Evolutionary conservation across 1,284 basidiomycete species (phyloP).

Genomic region (Apiotrichum gamsii): DNA sequence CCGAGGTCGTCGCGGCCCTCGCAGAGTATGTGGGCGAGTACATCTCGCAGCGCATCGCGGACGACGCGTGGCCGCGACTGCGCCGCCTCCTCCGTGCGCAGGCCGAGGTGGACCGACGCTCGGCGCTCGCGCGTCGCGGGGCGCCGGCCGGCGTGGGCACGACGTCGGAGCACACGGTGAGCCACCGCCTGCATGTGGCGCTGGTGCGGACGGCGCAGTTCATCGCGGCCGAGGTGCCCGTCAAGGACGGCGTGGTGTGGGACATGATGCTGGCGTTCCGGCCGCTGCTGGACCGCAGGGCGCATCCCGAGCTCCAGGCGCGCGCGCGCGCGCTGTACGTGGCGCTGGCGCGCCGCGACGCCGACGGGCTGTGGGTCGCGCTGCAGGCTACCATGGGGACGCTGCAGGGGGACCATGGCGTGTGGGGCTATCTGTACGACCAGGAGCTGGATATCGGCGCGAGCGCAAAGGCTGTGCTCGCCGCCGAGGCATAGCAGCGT

Average conservation of each 20-base stretch:
- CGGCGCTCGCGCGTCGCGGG: constrained; percentile 57
- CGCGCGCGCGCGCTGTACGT: constrained; percentile 61
- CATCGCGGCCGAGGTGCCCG: constrained; percentile 58
- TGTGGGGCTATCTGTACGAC: constrained; percentile 32
- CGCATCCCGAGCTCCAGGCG: constrained; percentile 65
- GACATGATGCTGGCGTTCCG: constrained; percentile 66
- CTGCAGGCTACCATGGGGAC: constrained; percentile 53
- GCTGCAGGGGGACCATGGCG: constrained; percentile 17
- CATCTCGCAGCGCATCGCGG: constrained; percentile 74
- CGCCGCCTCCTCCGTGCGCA: constrained; percentile 56
- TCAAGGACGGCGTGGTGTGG: constrained; percentile 67
- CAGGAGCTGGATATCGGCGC: constrained; percentile 17
- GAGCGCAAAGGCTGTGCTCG: not conserved
- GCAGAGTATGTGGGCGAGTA: constrained; percentile 66
- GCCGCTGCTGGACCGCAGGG: constrained; percentile 61
- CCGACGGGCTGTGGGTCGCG: constrained; percentile 74
- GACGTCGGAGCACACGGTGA: constrained; percentile 50
- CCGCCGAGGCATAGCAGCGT: not conserved
- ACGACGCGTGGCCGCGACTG: constrained; percentile 84
- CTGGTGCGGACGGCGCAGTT: constrained; percentile 65
- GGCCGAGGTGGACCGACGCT: constrained; percentile 56
- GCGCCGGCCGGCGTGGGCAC: constrained; percentile 48
- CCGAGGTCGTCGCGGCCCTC: constrained; percentile 62
- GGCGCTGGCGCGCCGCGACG: constrained; percentile 58
- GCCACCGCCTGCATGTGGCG: constrained; percentile 66